Percentiles rank a stretch among this genome's conserved stretches.
These are phyloP conservation scores for Russula olivacea DNA, from an alignment of 768 basidiomycete species.

Conservation along the genomic window DNA sequence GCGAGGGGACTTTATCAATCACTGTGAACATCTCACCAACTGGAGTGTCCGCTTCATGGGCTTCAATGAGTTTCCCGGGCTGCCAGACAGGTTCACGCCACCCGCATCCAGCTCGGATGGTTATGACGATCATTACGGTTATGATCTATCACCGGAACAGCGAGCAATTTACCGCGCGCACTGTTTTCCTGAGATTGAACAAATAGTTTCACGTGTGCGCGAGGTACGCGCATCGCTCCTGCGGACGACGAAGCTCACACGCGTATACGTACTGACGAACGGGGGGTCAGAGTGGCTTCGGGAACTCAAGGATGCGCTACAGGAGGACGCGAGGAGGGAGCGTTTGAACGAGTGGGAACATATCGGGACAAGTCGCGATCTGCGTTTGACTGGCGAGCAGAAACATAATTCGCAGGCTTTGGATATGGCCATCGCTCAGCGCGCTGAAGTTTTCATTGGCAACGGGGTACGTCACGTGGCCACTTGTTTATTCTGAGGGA, in stretches of 20 bases:
- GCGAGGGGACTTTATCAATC: constrained; percentile 42
- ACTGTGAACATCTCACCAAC: constrained; percentile 38
- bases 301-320: constrained; percentile 35
- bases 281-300: constrained; percentile 37
- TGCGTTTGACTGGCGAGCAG: constrained; percentile 39
- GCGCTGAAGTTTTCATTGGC: constrained; percentile 45
- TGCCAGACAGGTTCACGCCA: constrained; percentile 35
- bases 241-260: constrained; percentile 29
- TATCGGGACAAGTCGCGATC: constrained; percentile 38
- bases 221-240: constrained; percentile 30
- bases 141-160: constrained; percentile 19
- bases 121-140: neutral
- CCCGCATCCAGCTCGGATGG: neutral
- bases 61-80: constrained; percentile 41
- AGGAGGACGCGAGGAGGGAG: constrained; percentile 3
- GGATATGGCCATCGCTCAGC: constrained; percentile 45
- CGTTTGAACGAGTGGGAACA: constrained; percentile 34
- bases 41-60: constrained; percentile 36
- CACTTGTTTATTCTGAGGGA: no score
- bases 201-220: constrained; percentile 38
- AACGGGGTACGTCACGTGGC: constrained; percentile 40
- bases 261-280: constrained; percentile 46
- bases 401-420: constrained; percentile 41
- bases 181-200: constrained; percentile 39
- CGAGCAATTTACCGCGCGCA: constrained; percentile 32